phyloP scores from a whole-genome alignment of 1,139 yeast species.

The Taiozyma sp. region DNA sequence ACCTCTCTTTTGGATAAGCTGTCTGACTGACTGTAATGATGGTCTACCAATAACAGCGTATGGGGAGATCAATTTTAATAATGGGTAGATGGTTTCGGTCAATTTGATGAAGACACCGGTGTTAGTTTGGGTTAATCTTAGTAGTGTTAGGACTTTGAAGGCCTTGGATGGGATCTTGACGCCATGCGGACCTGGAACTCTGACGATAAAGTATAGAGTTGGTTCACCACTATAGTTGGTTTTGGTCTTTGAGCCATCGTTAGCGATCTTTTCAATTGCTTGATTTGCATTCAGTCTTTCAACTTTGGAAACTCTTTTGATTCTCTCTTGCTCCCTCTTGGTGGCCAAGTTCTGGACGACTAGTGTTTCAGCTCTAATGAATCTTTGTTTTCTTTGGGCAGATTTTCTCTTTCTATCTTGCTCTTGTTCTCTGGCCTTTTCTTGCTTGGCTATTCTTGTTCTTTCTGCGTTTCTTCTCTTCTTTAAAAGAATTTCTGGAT shows the following conservation, averaged over 20 bases:
- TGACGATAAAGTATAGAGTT: constrained; percentile 57
- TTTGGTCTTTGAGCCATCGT: constrained; percentile 30
- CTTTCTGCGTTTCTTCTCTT: constrained; percentile 77
- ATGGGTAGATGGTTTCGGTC: constrained; percentile 50
- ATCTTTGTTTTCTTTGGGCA: constrained; percentile 42
- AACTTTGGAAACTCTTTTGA: constrained; percentile 52
- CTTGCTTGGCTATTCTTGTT: constrained; percentile 63
- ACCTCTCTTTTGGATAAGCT: constrained; percentile 73
- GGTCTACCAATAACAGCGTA: constrained; percentile 73
- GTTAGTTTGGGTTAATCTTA: constrained; percentile 55
- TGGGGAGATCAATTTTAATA: constrained; percentile 64
- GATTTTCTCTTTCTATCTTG: constrained; percentile 40
- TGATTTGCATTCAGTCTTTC: constrained; percentile 31
- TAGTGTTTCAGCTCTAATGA: constrained; percentile 69
- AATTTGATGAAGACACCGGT: constrained; percentile 70
- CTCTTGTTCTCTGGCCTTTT: constrained; percentile 34
- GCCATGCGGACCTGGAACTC: constrained; percentile 60
- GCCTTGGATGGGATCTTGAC: constrained; percentile 65
- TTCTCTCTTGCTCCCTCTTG: constrained; percentile 63
- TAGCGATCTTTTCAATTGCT: constrained; percentile 26
- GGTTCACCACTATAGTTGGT: constrained; percentile 36
- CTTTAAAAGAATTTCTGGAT: constrained; percentile 71
- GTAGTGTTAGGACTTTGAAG: constrained; percentile 49
- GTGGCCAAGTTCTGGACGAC: constrained; percentile 62
- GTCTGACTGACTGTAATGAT: constrained; percentile 63